phyloP scores from a whole-genome alignment of 257 asterid genomes.

The Petunia axillaris region DNA sequence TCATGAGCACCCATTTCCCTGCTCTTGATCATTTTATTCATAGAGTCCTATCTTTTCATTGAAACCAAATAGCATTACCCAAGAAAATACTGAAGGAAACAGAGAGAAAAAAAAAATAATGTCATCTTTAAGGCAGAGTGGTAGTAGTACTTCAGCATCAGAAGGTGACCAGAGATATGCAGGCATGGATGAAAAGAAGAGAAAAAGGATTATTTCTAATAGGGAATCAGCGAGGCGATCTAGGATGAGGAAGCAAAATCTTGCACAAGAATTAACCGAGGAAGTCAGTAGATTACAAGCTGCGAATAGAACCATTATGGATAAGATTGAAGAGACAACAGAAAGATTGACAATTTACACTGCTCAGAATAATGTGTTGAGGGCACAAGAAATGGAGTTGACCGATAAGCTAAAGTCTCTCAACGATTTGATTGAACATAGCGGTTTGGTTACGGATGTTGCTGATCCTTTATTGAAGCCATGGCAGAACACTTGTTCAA shows the following conservation, averaged over 20 bases:
- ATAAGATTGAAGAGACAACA: conserved; percentile 49
- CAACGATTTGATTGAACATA: conserved; percentile 39
- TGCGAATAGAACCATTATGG: conserved; percentile 42
- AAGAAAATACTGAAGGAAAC: background rate
- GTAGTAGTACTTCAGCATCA: conserved; percentile 22
- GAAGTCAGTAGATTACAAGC: conserved; percentile 38
- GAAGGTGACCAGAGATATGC: conserved; percentile 22
- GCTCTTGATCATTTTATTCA: too few species aligned
- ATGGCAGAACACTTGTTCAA: conserved; percentile 60
- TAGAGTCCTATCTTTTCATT: too few species aligned
- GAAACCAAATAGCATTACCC: too few species aligned
- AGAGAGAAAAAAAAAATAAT: conserved; percentile 21
- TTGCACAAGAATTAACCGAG: conserved; percentile 8
- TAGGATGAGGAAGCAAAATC: conserved; percentile 23
- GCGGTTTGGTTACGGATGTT: conserved; percentile 33
- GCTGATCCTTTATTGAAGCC: conserved; percentile 41
- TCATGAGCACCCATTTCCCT: conserved; percentile 30
- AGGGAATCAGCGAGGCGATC: conserved; percentile 33
- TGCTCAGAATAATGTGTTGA: conserved; percentile 56
- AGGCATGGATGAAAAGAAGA: conserved; percentile 25
- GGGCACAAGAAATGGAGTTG: conserved; percentile 58
- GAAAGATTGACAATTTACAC: conserved; percentile 35
- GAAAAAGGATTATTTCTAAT: conserved; percentile 33
- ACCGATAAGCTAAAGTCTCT: conserved; percentile 47
- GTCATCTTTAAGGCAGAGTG: conserved; percentile 35